Evolutionary conservation across 495 filamentous ascomycete species (phyloP).

Genomic region (Aspergillus sparsus): DNA sequence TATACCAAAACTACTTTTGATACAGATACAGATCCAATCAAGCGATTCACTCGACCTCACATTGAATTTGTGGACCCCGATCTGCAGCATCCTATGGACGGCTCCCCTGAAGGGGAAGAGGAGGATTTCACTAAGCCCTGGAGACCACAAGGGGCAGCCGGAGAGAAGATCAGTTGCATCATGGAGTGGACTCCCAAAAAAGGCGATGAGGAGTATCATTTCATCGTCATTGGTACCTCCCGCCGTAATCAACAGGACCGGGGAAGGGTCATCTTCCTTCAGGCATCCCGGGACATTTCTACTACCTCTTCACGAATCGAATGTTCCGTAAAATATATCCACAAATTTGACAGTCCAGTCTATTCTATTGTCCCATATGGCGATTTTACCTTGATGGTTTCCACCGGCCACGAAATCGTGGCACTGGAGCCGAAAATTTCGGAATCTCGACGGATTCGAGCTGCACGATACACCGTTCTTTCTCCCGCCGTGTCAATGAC

Average conservation of each 20-base stretch:
- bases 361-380: slow-evolving; percentile 47
- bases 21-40: slow-evolving; percentile 26
- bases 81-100: slow-evolving; percentile 29
- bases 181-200: slow-evolving; percentile 50
- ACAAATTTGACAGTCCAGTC: slow-evolving; percentile 40
- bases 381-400: slow-evolving; percentile 42
- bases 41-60: slow-evolving; percentile 34
- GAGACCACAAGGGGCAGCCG: slow-evolving; percentile 39
- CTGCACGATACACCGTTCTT: slow-evolving; percentile 35
- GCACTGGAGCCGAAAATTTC: slow-evolving; percentile 39
- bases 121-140: slow-evolving; percentile 24
- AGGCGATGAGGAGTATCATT: slow-evolving; percentile 46
- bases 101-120: slow-evolving; percentile 3
- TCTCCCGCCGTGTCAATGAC: slow-evolving; percentile 49
- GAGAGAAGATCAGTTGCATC: slow-evolving; percentile 52
- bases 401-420: slow-evolving; percentile 39
- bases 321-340: slow-evolving; percentile 40
- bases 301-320: slow-evolving; percentile 32
- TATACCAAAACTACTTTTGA: slow-evolving; percentile 34
- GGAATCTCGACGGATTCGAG: slow-evolving; percentile 32
- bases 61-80: slow-evolving; percentile 49
- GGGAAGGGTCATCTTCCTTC: slow-evolving; percentile 41
- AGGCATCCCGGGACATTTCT: slow-evolving; percentile 30
- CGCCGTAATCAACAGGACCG: slow-evolving; percentile 30
- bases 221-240: slow-evolving; percentile 48